Evolutionary conservation across 2,329 filamentous ascomycete species (phyloP).

Genomic region (Alternaria solani): DNA sequence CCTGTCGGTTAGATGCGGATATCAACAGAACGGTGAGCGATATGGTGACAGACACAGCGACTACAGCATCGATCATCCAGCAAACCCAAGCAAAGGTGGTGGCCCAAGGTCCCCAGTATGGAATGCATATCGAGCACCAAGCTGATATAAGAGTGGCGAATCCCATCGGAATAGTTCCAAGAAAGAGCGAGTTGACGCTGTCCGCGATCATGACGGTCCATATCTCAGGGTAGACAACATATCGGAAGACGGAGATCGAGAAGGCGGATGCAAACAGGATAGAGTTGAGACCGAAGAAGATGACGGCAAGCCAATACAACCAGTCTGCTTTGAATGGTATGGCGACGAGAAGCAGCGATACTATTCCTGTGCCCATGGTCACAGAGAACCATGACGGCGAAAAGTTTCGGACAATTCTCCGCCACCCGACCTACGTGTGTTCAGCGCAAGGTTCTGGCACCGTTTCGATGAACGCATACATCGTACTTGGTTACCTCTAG

Average conservation of each 20-base stretch:
- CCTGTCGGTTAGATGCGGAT: conserved; percentile 49
- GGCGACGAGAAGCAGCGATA: conserved; percentile 68
- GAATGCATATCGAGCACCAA: conserved; percentile 67
- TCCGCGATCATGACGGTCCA: conserved; percentile 72
- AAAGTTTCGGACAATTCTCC: conserved; percentile 49
- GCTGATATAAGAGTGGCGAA: conserved; percentile 73
- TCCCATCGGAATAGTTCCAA: conserved; percentile 73
- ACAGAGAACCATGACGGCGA: conserved; percentile 50
- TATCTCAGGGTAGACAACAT: conserved; percentile 70
- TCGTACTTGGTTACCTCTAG: conserved; percentile 38
- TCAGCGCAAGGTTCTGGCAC: neutral
- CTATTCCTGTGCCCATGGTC: conserved; percentile 72
- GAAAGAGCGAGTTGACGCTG: conserved; percentile 71
- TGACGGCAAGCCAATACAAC: conserved; percentile 66
- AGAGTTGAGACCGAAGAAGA: conserved; percentile 69
- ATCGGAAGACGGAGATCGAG: conserved; percentile 65
- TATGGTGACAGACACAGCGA: conserved; percentile 55
- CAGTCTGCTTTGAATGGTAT: conserved; percentile 68
- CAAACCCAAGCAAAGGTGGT: conserved; percentile 56
- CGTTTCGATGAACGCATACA: conserved; percentile 16
- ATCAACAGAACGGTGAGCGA: conserved; percentile 64
- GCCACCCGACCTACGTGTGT: conserved; percentile 41
- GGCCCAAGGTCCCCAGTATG: conserved; percentile 68
- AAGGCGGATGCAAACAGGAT: conserved; percentile 65
- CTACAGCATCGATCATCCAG: conserved; percentile 60